Evolutionary conservation across 495 filamentous ascomycete genomes (phyloP).

Genomic region (Aspergillus steynii): DNA sequence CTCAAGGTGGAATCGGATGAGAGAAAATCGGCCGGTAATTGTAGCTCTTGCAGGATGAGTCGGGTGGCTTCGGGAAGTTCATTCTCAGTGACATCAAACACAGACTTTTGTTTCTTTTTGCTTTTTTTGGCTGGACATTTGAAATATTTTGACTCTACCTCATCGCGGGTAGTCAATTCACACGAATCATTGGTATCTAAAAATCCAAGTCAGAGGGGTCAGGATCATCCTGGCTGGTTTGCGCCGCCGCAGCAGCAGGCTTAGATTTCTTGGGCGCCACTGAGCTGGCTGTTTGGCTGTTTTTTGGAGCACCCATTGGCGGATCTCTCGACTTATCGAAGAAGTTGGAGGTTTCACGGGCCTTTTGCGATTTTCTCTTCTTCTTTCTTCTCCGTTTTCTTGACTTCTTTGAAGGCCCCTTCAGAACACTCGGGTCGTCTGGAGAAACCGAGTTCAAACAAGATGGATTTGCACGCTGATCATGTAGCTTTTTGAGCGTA

Average conservation of each 20-base stretch:
- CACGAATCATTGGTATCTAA: slow-evolving; percentile 43
- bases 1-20: slow-evolving; percentile 36
- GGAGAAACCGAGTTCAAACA: background rate
- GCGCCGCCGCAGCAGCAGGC: background rate
- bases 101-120: background rate
- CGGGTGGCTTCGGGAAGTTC: slow-evolving; percentile 19
- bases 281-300: background rate
- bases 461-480: background rate
- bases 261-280: background rate
- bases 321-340: background rate
- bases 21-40: slow-evolving; percentile 25
- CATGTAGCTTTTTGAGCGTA: too few species aligned
- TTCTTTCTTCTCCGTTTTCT: background rate
- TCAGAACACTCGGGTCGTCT: background rate
- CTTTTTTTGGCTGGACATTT: slow-evolving; percentile 1
- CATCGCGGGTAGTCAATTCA: slow-evolving; percentile 37
- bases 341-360: background rate
- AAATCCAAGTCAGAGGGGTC: slow-evolving; percentile 37
- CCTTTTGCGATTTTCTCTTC: background rate
- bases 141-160: slow-evolving; percentile 48
- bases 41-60: slow-evolving; percentile 14
- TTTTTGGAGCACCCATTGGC: background rate
- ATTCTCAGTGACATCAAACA: slow-evolving; percentile 1
- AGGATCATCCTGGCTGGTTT: background rate
- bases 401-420: background rate